Base-by-base conservation (phyloP, 441 rosid genomes). In the Populus hybrid region DNA sequence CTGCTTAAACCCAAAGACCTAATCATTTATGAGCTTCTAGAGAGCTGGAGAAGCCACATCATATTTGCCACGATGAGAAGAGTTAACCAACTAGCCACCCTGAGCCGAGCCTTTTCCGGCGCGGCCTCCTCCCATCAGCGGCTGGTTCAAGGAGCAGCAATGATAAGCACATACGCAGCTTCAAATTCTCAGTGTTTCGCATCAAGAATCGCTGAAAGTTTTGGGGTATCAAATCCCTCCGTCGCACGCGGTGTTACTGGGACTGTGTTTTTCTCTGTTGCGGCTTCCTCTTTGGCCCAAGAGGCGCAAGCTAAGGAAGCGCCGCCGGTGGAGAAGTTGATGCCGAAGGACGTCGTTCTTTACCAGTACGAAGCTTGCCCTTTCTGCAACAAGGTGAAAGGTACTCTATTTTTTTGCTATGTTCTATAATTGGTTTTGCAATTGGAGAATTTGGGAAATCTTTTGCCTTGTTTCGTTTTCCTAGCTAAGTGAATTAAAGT, bases 341-440 rank as follows among this genome's bases (percentile, higher is more conserved):
- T 78, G 9, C 93, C 91, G 34, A 87, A 84, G 23, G 97, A 95
- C 38, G 93, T 94, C 9, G 88, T 90, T 71, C 89, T 94, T 14
- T 96, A 96, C 82, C 99, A 96, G 85, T 96, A 92, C 76, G 97
- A 94, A 81, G 98, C 99, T 71, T 96, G 97, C 82, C 97, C 98
- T 79, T 96, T 96, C 83, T 92, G 98, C 87, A 96, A 96, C 86
- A 96, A 96, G 85, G 91, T 94, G 72, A 92, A 89, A 92, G 95
- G 98, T 95, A 75, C 23, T 23, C 9, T 30, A 28, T 35, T 34
- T 53, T 32, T 70, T 69, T n/a, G 18, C 19, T 18, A 28, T 67
- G 24, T 75, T 28, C 69, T 10, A 18, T 23, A 19, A 4, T 36
- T 23, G n/a, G 5, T 7, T 68, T n/a, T 75, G 30, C 12, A 24